These are phyloP conservation scores for Ophiostoma himal-ulmi DNA, from an alignment of 2,329 filamentous ascomycete genomes.

Conservation along the genomic window DNA sequence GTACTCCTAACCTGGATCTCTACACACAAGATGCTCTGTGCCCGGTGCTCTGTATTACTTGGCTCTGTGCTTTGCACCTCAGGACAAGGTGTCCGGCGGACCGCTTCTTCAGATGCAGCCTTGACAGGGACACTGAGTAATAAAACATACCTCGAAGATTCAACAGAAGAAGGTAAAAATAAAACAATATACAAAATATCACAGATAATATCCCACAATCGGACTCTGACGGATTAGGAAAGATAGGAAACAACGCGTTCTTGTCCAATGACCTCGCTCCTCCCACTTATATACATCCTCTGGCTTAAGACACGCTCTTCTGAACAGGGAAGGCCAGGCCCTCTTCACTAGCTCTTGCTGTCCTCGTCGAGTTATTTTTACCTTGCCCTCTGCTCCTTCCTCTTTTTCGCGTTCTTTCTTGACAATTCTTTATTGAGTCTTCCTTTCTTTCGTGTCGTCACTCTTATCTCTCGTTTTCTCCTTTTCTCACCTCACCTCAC, in stretches of 20 bases:
- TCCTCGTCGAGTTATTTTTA: neutral
- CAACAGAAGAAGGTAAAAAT: neutral
- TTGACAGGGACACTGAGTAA: neutral
- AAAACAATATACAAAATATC: neutral
- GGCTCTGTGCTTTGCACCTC: neutral
- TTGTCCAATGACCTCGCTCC: slow-evolving; percentile 15
- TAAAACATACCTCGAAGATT: neutral
- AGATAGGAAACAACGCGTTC: slow-evolving; percentile 18
- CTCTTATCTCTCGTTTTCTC: neutral
- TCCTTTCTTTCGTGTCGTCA: neutral
- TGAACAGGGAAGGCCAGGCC: neutral
- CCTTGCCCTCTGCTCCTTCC: neutral
- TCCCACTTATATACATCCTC: slow-evolving; percentile 14
- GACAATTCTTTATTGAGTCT: neutral
- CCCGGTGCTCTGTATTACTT: neutral
- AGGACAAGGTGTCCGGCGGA: neutral
- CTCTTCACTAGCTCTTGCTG: neutral
- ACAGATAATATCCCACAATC: slow-evolving; percentile 6
- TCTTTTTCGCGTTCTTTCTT: neutral
- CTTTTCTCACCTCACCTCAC: neutral
- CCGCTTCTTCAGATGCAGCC: slow-evolving; percentile 1
- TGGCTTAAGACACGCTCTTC: neutral
- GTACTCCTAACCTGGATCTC: neutral
- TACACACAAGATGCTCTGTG: neutral
- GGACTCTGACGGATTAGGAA: neutral